Evolutionary conservation across 306 rosid species (phyloP).

Genomic region (Begonia loranthoides): DNA sequence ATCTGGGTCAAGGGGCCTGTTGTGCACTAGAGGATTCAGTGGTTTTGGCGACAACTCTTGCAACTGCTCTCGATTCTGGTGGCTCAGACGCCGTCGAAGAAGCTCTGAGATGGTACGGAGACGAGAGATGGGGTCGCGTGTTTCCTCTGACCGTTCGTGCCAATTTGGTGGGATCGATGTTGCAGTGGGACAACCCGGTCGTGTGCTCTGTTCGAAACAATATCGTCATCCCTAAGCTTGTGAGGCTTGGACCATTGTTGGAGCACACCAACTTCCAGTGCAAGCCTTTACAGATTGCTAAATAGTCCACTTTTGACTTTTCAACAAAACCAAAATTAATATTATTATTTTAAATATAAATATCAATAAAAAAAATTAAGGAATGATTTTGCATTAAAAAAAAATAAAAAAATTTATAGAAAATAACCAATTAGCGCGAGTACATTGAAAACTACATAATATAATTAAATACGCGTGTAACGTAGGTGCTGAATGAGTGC

Average conservation of each 20-base stretch:
- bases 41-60: slow-evolving; percentile 55
- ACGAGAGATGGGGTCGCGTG: slow-evolving; percentile 64
- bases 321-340: no score
- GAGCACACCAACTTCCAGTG: slow-evolving; percentile 69
- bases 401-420: no score
- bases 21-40: slow-evolving; percentile 88
- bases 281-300: slow-evolving; percentile 19
- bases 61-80: slow-evolving; percentile 36
- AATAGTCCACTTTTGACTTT: no score
- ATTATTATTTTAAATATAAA: no score
- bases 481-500: no score
- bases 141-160: slow-evolving; percentile 72
- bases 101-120: slow-evolving; percentile 49
- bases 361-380: no score
- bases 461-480: no score
- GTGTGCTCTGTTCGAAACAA: slow-evolving; percentile 62
- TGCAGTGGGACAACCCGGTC: slow-evolving; percentile 71
- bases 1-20: slow-evolving; percentile 93
- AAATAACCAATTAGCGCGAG: no score
- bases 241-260: slow-evolving; percentile 50
- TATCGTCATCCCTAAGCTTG: slow-evolving; percentile 61
- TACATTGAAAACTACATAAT: no score
- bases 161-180: slow-evolving; percentile 48
- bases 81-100: slow-evolving; percentile 25
- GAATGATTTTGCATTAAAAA: no score